These are phyloP conservation scores for Coemansia sp. DNA, from an alignment of 192 early-diverging fungal species.

Conservation along the genomic window DNA sequence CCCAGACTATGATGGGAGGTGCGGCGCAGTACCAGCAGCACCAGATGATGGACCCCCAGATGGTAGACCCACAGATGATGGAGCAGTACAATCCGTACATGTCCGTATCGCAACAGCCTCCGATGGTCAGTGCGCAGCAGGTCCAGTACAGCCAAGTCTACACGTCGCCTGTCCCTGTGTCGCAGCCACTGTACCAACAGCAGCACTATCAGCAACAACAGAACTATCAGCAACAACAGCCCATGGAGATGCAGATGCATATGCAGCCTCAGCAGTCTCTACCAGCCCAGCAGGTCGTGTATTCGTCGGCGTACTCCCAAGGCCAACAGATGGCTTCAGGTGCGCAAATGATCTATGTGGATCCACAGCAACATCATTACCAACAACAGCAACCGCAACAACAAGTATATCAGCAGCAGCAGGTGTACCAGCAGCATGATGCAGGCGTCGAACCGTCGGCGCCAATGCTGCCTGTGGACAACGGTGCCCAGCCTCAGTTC, in stretches of 20 bases:
- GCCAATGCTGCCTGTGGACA: conserved; percentile 13
- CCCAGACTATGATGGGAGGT: neutral
- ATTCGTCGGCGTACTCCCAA: neutral
- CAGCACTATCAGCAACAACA: conserved; percentile 11
- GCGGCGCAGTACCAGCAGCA: conserved; percentile 7
- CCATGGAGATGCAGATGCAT: neutral
- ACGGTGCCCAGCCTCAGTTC: conserved; percentile 10
- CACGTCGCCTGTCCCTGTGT: conserved; percentile 2
- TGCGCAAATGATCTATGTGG: conserved; percentile 3
- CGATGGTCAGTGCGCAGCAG: neutral
- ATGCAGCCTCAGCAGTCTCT: conserved; percentile 4
- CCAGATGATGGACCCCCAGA: conserved; percentile 12
- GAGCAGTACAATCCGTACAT: conserved; percentile 6
- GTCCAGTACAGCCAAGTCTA: conserved; percentile 7
- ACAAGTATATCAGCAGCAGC: conserved; percentile 16
- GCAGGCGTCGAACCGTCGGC: conserved; percentile 21
- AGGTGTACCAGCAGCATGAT: conserved; percentile 4
- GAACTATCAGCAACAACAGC: conserved; percentile 4
- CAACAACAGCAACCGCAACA: conserved; percentile 12
- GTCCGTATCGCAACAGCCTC: conserved; percentile 16
- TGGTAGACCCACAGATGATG: conserved; percentile 11
- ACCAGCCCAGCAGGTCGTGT: conserved; percentile 2
- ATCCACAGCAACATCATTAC: conserved; percentile 15
- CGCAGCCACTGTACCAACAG: neutral
- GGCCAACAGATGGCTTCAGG: neutral